phyloP scores from a whole-genome alignment of 1,284 basidiomycete genomes.

The Pseudomicrostroma phylloplanum region DNA sequence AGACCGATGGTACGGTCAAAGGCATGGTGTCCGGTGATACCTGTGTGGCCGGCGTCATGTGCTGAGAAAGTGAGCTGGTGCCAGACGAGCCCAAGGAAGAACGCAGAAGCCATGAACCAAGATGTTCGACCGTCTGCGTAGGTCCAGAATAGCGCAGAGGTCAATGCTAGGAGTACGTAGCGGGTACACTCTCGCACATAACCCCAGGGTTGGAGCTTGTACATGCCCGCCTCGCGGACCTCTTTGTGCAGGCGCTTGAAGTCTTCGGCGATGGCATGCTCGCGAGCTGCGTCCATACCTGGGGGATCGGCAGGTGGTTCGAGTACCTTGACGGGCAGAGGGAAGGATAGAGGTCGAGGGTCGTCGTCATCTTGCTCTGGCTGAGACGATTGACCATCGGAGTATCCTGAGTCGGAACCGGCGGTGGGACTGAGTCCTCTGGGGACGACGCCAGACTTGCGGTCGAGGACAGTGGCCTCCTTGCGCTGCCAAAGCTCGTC shows the following conservation, averaged over 20 bases:
- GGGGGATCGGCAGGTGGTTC: slow-evolving; percentile 52
- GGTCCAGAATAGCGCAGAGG: slow-evolving; percentile 63
- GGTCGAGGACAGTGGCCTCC: neutral
- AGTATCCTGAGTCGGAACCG: slow-evolving; percentile 5
- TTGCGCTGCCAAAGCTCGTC: slow-evolving; percentile 26
- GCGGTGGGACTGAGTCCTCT: neutral
- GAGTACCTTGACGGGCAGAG: slow-evolving; percentile 42
- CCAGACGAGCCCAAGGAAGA: slow-evolving; percentile 81
- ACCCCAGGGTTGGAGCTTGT: slow-evolving; percentile 75
- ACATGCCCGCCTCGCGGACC: slow-evolving; percentile 73
- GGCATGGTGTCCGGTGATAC: slow-evolving; percentile 80
- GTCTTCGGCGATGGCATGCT: slow-evolving; percentile 68
- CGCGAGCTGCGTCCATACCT: slow-evolving; percentile 57
- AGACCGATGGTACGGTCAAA: slow-evolving; percentile 75
- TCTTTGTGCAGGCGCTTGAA: slow-evolving; percentile 74
- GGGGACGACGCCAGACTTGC: neutral
- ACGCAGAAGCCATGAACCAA: slow-evolving; percentile 62
- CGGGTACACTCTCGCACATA: slow-evolving; percentile 81
- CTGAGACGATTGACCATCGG: neutral
- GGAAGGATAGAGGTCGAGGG: slow-evolving; percentile 20
- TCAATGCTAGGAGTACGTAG: slow-evolving; percentile 62
- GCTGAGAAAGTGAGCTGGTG: slow-evolving; percentile 88
- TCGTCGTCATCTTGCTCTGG: neutral
- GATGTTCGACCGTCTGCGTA: slow-evolving; percentile 13
- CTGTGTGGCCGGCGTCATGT: slow-evolving; percentile 91